Evolutionary conservation across 2,329 filamentous ascomycete genomes (phyloP).

Genomic region (Atkinsonella texensis): DNA sequence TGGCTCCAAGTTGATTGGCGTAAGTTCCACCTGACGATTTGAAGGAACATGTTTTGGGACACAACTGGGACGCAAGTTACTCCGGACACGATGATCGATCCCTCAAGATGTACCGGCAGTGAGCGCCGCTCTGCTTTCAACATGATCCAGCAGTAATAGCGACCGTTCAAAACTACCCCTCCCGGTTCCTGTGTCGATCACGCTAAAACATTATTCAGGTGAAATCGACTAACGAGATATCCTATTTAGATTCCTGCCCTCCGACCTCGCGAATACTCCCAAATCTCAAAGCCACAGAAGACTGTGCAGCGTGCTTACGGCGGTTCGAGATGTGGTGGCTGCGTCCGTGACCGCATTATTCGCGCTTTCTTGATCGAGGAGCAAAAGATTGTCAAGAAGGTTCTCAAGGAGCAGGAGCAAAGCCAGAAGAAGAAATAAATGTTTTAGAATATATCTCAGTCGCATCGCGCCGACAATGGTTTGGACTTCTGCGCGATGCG

Average conservation of each 20-base stretch:
- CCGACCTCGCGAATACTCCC: slow-evolving; percentile 93
- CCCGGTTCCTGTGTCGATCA: not conserved
- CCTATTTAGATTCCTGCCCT: slow-evolving; percentile 74
- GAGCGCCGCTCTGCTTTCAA: too few species aligned
- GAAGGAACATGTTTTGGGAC: not conserved
- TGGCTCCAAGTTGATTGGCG: slow-evolving; percentile 91
- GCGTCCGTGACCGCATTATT: slow-evolving; percentile 95
- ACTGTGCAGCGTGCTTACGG: slow-evolving; percentile 97
- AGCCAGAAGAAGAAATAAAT: slow-evolving; percentile 58
- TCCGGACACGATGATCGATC: not conserved
- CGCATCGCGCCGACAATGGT: slow-evolving; percentile 10
- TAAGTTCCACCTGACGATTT: slow-evolving; percentile 47
- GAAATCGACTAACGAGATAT: slow-evolving; percentile 8
- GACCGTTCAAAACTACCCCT: not conserved
- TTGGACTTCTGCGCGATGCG: slow-evolving; percentile 22
- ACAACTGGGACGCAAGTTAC: not conserved
- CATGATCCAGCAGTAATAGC: not conserved
- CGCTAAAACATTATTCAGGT: not conserved
- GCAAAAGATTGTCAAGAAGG: slow-evolving; percentile 99
- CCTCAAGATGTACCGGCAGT: not conserved
- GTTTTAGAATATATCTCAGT: slow-evolving; percentile 11
- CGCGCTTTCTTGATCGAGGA: slow-evolving; percentile 99
- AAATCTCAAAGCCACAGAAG: slow-evolving; percentile 98
- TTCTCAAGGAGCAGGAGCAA: slow-evolving; percentile 94
- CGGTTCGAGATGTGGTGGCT: slow-evolving; percentile 96